Base-by-base conservation (phyloP, 768 basidiomycete genomes). In the Lactifluus rugatus region DNA sequence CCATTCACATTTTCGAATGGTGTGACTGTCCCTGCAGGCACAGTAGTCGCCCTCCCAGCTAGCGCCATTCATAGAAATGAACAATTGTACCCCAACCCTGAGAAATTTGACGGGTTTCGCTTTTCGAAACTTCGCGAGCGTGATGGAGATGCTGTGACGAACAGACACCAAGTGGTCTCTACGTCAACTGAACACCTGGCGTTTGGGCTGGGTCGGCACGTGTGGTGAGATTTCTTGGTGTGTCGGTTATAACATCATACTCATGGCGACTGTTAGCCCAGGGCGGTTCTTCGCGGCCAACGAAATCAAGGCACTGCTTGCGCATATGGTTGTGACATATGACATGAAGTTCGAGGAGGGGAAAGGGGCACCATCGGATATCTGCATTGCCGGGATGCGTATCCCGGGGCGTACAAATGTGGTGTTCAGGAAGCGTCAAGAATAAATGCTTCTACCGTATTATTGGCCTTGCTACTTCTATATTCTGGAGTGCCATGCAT, bases 1-100 rank as follows among this genome's bases (percentile, higher is more conserved):
- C 73, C 75, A 42, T 73, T 72, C 64, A 74, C 70, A 0, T 73
- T 81, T 52, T 75, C 75, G 2, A 72, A 79, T 62, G 77, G 76
- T 4, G 73, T 71, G 1, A 60, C 63, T 42, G 60, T 80, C 13
- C 77, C 76, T 3, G 65, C 67, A 34, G 76, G 74, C 2, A 71
- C 73, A 0, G 64, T 69, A 25, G 56, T 78, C 8, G 63, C 66
- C 10, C 64, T 71, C 2, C 64, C 75, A 0, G 41, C 64, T 14
- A 57, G 56, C 14, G 65, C 67, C 4, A 69, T 68, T 37, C 76
- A 80, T 54, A 46, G 25, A 21, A 66, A 68, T 50, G 60, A 67
- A 56, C 54, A 52, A 11, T 54, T 70, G 36, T 77, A 76, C 62
- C 25, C 61, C 0, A 63, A 75, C 49, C 62, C 77, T 0, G 51